Percentiles rank a stretch among this genome's conserved stretches.
phyloP scores from a whole-genome alignment of 129 eudicot species.

The Scalesia atractyloides region DNA sequence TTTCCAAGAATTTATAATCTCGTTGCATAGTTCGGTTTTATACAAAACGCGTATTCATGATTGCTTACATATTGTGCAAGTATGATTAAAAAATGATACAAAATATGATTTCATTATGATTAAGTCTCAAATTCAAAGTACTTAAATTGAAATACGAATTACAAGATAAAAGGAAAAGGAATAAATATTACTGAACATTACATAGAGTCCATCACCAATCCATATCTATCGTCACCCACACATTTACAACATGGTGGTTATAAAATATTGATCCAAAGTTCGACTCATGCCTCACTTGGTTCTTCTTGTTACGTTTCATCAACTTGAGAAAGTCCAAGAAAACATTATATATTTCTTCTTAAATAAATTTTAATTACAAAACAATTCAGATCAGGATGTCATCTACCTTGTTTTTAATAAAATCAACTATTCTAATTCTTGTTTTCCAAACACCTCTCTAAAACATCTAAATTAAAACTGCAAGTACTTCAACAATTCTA shows the following conservation, averaged over 20 bases:
- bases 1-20: too few relatives aligned
- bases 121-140: too few relatives aligned
- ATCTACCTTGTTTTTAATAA: neutral
- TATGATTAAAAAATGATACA: too few relatives aligned
- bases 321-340: neutral
- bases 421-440: neutral
- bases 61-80: too few relatives aligned
- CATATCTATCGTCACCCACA: neutral
- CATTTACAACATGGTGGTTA: neutral
- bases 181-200: too few relatives aligned
- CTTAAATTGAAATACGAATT: too few relatives aligned
- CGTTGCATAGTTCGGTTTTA: too few relatives aligned
- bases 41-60: too few relatives aligned
- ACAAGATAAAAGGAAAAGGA: too few relatives aligned
- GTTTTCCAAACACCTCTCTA: neutral
- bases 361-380: neutral
- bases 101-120: too few relatives aligned
- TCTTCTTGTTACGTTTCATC: neutral
- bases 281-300: constrained; percentile 1
- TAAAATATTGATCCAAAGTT: neutral
- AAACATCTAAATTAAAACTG: neutral
- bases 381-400: neutral
- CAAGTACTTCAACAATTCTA: neutral
- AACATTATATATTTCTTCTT: neutral
- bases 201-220: too few relatives aligned